Base-by-base conservation (phyloP, 2,329 filamentous ascomycete species). In the Cladophialophora bantiana region DNA sequence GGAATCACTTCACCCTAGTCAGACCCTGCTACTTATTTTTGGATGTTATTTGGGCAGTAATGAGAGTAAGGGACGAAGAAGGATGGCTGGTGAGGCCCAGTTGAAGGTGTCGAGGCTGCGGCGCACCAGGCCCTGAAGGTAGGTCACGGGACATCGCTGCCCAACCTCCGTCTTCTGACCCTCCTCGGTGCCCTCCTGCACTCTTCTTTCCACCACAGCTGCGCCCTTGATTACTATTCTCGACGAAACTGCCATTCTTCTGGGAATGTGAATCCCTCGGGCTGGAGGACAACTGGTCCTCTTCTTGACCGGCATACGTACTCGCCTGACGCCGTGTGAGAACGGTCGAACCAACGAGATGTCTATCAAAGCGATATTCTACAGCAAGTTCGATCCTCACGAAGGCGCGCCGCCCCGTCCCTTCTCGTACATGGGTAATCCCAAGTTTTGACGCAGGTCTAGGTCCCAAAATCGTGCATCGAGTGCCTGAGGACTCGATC, bases 361-460 rank as follows among this genome's bases (percentile, higher is more conserved):
- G 72, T 87, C 87, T 79, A 88, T 90, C 73, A 85, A 87, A 73
- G 85, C 86, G 55, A 86, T 89, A 67, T 89, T 90, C 78, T 89
- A 88, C 76, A 87, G 86, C 75, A 87, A 86, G 74, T 90, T 90
- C 74, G 86, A 89, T 74, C 85, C 85, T 62, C 83, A 86, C 70
- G 80, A 83, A 79, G 83, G 83, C 83, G 74, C 65, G 69, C 64
- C 40, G 57, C 32, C 15, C 38, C 34, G 38, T 56, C 2, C 52
- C 61, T 48, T 7, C 57, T 26, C 26, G 18, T 10, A 2, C n/a
- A 59, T n/a, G 6, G 18, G 38, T 36, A 7, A 42, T n/a, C 38
- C 59, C 34, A 40, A 38, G 57, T 32, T 54, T 18, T 67, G 58
- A 64, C 36, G 26, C 31, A 54, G 31, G 40, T 35, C 6, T 68